Conservation (phyloP, 2,329 filamentous ascomycete species). For the Pochonia chlamydosporia region DNA sequence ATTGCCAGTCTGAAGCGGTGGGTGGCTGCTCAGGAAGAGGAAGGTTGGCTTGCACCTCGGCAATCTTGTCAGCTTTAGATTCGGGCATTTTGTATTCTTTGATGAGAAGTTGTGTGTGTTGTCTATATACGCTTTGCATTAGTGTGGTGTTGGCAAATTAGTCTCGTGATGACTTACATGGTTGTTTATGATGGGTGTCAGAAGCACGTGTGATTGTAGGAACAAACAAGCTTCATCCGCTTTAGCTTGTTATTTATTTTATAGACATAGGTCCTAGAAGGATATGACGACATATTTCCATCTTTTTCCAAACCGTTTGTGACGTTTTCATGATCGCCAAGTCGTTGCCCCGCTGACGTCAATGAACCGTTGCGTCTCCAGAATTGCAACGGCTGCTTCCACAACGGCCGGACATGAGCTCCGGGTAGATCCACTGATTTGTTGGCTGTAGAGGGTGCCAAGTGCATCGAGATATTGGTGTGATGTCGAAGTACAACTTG, state of each 20-base stretch:
- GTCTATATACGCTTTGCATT: not conserved
- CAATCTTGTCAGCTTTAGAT: constrained; percentile 60
- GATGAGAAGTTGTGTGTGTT: not conserved
- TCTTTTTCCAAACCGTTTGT: not conserved
- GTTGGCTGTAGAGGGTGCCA: too few relatives aligned
- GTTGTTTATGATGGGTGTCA: not conserved
- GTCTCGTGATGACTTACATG: not conserved
- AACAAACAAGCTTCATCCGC: too few relatives aligned
- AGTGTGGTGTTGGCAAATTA: not conserved
- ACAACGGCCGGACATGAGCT: not conserved
- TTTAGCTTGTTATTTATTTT: too few relatives aligned
- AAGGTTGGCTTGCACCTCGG: constrained; percentile 64
- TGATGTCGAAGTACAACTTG: too few relatives aligned
- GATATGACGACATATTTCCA: not conserved
- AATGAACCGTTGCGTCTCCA: not conserved
- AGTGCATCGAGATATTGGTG: not conserved
- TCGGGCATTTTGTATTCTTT: constrained; percentile 25
- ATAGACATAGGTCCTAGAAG: not conserved
- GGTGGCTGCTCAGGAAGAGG: constrained; percentile 76
- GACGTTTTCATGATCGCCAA: not conserved
- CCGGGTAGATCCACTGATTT: not conserved
- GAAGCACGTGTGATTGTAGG: too few relatives aligned
- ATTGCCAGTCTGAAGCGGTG: constrained; percentile 72
- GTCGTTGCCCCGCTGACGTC: not conserved
- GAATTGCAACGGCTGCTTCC: not conserved